Percentiles rank a stretch among this genome's conserved stretches.
phyloP scores from a whole-genome alignment of 176 grass and related monocot genomes.

The Tuctoria greenei region DNA sequence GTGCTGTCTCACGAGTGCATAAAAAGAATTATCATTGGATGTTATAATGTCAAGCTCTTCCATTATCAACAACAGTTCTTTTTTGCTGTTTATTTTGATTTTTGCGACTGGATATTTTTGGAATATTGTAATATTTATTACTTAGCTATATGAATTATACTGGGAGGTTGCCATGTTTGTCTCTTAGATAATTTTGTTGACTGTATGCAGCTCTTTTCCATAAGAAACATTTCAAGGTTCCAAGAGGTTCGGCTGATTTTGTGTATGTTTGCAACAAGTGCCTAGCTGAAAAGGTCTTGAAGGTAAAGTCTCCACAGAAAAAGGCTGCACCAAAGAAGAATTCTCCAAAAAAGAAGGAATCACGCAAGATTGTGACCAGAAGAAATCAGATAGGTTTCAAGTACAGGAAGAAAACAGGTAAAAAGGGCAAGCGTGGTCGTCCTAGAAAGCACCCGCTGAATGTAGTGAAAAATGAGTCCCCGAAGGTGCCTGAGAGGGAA shows the following conservation, averaged over 20 bases:
- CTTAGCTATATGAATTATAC: conserved; percentile 23
- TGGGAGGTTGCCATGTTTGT: background rate
- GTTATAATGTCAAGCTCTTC: conserved; percentile 26
- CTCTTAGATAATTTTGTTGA: conserved; percentile 45
- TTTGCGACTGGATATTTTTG: background rate
- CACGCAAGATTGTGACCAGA: conserved; percentile 38
- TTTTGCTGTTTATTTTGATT: conserved; percentile 27
- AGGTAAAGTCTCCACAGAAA: conserved; percentile 43
- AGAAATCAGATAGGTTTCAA: conserved; percentile 54
- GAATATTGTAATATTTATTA: background rate
- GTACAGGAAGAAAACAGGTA: conserved; percentile 50
- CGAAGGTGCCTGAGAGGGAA: conserved; percentile 29
- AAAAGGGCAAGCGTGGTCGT: conserved; percentile 46
- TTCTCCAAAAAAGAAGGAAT: conserved; percentile 45
- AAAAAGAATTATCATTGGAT: background rate
- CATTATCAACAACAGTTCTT: background rate
- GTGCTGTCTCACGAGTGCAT: conserved; percentile 4
- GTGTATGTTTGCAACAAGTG: conserved; percentile 85
- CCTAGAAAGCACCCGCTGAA: conserved; percentile 33
- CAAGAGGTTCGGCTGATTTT: conserved; percentile 50
- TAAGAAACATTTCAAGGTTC: conserved; percentile 86
- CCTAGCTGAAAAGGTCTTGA: conserved; percentile 52
- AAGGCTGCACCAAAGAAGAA: conserved; percentile 37
- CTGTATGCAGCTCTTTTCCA: conserved; percentile 79
- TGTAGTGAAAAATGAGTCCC: conserved; percentile 19